Evolutionary conservation across 345 rosid species (phyloP).

Genomic region (Sapria himalayana): DNA sequence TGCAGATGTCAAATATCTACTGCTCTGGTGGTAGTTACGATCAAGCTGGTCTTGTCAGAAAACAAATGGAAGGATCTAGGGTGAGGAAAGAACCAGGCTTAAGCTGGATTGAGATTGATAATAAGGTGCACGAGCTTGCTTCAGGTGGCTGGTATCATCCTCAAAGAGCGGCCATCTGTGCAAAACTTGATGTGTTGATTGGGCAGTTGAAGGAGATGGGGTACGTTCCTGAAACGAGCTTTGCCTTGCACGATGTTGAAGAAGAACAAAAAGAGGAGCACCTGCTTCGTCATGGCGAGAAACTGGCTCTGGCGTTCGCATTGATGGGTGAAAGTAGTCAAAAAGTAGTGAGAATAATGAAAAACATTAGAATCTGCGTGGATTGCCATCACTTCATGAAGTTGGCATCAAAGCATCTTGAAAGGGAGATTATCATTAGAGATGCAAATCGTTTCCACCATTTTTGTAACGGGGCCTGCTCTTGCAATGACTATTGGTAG

Average conservation of each 20-base stretch:
- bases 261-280: slow-evolving; percentile 71
- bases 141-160: slow-evolving; percentile 50
- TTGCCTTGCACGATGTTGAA: slow-evolving; percentile 45
- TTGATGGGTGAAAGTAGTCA: slow-evolving; percentile 20
- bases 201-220: slow-evolving; percentile 45
- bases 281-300: slow-evolving; percentile 53
- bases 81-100: slow-evolving; percentile 71
- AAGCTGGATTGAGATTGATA: slow-evolving; percentile 67
- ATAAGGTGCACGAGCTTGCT: slow-evolving; percentile 48
- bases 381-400: slow-evolving; percentile 93
- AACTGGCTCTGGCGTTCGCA: slow-evolving; percentile 56
- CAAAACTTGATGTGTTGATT: slow-evolving; percentile 26
- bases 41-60: slow-evolving; percentile 40
- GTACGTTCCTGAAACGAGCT: slow-evolving; percentile 49
- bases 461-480: slow-evolving; percentile 37
- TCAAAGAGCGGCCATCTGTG: slow-evolving; percentile 32
- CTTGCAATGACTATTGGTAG: slow-evolving; percentile 80
- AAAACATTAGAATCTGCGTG: slow-evolving; percentile 63
- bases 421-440: slow-evolving; percentile 51
- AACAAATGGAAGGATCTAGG: slow-evolving; percentile 39
- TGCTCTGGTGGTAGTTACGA: slow-evolving; percentile 43
- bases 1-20: slow-evolving; percentile 68
- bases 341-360: slow-evolving; percentile 33
- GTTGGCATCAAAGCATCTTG: slow-evolving; percentile 36
- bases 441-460: slow-evolving; percentile 79